Base-by-base conservation (phyloP, 1,139 yeast genomes). In the Wickerhamiella infanticola region DNA sequence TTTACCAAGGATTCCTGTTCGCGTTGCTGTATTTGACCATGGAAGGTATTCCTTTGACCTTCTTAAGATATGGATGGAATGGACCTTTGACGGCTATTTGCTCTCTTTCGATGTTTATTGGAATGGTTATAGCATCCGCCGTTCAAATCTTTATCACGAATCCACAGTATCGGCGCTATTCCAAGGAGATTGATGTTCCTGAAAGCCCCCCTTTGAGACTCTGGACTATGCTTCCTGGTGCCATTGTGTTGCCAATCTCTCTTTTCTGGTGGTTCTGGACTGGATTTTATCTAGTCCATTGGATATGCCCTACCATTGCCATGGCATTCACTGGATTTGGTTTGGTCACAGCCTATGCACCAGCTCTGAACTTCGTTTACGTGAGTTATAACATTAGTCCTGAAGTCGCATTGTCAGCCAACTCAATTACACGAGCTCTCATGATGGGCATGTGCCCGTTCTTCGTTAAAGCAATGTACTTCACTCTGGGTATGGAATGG, bases 391-490 rank as follows among this genome's bases (percentile, higher is more conserved):
- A 81, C 51, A 60, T 76, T 50, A 75, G 79, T 58, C 93, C 94
- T 3, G 94, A 94, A 3, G 80, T 93, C 35, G 95, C 95, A 1
- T 68, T 85, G 53, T 94, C 95, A 5, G 94, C 80, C 13, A 82
- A 82, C 59, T 77, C 94, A 0, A 76, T 85, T 58, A 67, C 86
- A 58, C 75, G 96, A 68, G 76, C 85, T 52, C 77, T 66, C 0
- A 72, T 74, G 51, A 83, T 81, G 50, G 80, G 78, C 41, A 70
- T 70, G 1, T 85, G 85, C 73, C 95, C 95, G 37, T 67, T 86
- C 49, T 86, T 86, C 56, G 73, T 78, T 3, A 63, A 72, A 2
- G 80, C 75, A 54, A 77, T 84, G 94, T 82, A 84, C 61, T 62
- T 67, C 24, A 72, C 70, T 51, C 72, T 84, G 77, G 79, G 83